These are phyloP conservation scores for Jackrogersella minutella DNA, from an alignment of 495 filamentous ascomycete genomes.

Conservation along the genomic window DNA sequence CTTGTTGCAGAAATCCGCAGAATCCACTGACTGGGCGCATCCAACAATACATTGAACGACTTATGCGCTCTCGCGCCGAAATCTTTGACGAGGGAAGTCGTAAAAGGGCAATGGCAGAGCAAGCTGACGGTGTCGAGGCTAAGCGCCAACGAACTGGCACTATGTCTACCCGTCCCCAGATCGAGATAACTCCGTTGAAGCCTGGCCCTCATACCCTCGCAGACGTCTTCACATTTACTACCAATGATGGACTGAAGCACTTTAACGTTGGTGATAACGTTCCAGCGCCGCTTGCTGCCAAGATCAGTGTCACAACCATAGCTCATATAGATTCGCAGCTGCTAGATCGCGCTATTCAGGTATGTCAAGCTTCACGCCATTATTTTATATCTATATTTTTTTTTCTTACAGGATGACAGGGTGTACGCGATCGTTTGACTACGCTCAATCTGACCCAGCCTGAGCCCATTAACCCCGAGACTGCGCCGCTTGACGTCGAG, in stretches of 20 bases:
- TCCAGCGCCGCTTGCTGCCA: constrained; percentile 75
- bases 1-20: constrained; percentile 66
- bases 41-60: constrained; percentile 79
- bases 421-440: constrained; percentile 48
- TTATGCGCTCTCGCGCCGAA: constrained; percentile 76
- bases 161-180: constrained; percentile 44
- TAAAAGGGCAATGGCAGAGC: constrained; percentile 77
- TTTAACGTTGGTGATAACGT: constrained; percentile 82
- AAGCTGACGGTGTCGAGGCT: constrained; percentile 64
- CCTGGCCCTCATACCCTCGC: constrained; percentile 78
- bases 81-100: constrained; percentile 77
- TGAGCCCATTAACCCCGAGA: constrained; percentile 56
- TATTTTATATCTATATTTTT: constrained; percentile 56
- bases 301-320: constrained; percentile 77
- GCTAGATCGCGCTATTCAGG: constrained; percentile 74
- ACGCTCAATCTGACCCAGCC: constrained; percentile 50
- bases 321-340: constrained; percentile 66
- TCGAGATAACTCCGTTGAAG: constrained; percentile 70
- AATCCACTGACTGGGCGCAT: constrained; percentile 74
- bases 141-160: constrained; percentile 50
- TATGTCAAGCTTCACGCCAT: constrained; percentile 55
- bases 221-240: constrained; percentile 83
- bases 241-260: constrained; percentile 71
- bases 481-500: constrained; percentile 61
- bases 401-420: constrained; percentile 46